phyloP scores from a whole-genome alignment of 2,329 filamentous ascomycete genomes.

The Cordyceps cateniannulata region DNA sequence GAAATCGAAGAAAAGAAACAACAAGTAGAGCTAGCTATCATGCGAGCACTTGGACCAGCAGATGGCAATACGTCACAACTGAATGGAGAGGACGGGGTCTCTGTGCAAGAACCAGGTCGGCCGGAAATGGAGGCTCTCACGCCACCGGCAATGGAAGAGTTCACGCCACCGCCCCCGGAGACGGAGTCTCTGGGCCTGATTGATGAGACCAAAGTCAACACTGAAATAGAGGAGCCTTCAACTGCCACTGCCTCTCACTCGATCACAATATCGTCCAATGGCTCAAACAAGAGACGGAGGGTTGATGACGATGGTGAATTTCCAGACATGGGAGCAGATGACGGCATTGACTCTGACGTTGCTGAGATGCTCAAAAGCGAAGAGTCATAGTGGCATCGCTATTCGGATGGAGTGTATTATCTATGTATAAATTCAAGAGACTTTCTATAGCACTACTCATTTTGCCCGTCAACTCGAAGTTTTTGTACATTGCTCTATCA shows the following conservation, averaged over 20 bases:
- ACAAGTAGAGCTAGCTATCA: constrained; percentile 85
- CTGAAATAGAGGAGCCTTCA: constrained; percentile 14
- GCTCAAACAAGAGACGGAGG: constrained; percentile 50
- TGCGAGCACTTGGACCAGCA: constrained; percentile 68
- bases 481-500: no score
- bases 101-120: constrained; percentile 56
- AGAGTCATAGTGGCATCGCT: background rate
- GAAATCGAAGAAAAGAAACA: constrained; percentile 77
- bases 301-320: constrained; percentile 46
- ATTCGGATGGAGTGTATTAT: background rate
- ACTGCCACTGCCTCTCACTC: constrained; percentile 35
- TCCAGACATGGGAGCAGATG: constrained; percentile 47
- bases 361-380: constrained; percentile 45
- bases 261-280: constrained; percentile 43
- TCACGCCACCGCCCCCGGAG: constrained; percentile 18
- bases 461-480: background rate
- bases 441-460: background rate
- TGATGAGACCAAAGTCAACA: constrained; percentile 15
- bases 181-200: constrained; percentile 19
- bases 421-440: background rate
- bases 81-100: constrained; percentile 38
- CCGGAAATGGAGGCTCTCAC: constrained; percentile 84
- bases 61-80: constrained; percentile 43
- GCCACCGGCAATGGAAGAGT: constrained; percentile 29
- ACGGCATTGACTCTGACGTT: constrained; percentile 51